Conservation (phyloP, 2,329 filamentous ascomycete genomes). For the Hawksworthiomyces lignivorus region DNA sequence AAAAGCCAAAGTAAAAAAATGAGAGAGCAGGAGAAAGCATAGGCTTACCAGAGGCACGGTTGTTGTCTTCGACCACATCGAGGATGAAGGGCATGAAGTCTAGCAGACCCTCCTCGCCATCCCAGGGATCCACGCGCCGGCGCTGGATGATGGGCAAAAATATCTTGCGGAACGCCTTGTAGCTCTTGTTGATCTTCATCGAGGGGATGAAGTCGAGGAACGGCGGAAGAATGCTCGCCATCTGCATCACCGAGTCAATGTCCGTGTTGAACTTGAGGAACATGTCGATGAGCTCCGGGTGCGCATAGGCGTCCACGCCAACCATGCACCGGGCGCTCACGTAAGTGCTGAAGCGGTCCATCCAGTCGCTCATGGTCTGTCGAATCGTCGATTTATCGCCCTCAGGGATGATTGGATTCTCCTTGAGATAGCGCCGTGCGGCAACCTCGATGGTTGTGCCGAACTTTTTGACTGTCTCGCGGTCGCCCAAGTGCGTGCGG, state of each 20-base stretch:
- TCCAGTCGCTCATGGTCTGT: conserved; percentile 2
- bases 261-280: conserved; percentile 8
- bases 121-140: neutral
- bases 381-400: neutral
- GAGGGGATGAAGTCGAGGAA: conserved; percentile 4
- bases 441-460: conserved; percentile 5
- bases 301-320: conserved; percentile 5
- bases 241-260: conserved; percentile 6
- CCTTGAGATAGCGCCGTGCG: conserved; percentile 3
- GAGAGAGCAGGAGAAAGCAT: too few species aligned
- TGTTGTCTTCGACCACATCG: conserved; percentile 7
- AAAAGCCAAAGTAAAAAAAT: neutral
- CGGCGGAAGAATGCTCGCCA: conserved; percentile 5
- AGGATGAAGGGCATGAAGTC: conserved; percentile 11
- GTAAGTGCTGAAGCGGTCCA: conserved; percentile 9
- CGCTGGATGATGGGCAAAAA: conserved; percentile 9
- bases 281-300: conserved; percentile 9
- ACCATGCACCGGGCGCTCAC: conserved; percentile 11
- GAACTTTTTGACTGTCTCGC: conserved; percentile 3
- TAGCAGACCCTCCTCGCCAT: conserved; percentile 4
- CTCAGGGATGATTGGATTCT: neutral
- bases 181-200: conserved; percentile 7
- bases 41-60: conserved; percentile 2
- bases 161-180: conserved; percentile 5
- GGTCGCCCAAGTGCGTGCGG: conserved; percentile 7